These are phyloP conservation scores for Aspergillus jensenii DNA, from an alignment of 2,329 filamentous ascomycete species.

Conservation along the genomic window DNA sequence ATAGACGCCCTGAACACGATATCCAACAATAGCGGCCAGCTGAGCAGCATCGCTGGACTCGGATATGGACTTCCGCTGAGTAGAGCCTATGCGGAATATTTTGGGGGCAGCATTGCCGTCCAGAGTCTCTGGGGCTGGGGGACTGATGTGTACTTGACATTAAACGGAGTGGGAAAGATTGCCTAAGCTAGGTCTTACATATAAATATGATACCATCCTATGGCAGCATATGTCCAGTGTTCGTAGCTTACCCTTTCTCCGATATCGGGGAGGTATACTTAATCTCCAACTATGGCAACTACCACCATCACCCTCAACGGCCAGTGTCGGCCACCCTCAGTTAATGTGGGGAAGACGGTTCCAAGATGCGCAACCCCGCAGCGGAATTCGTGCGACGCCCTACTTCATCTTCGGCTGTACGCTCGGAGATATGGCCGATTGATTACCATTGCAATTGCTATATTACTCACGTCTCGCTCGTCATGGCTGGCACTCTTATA, in stretches of 20 bases:
- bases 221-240: background rate
- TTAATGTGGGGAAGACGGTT: background rate
- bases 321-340: too few relatives aligned
- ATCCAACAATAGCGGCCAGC: slow-evolving; percentile 67
- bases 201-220: background rate
- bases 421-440: slow-evolving; percentile 6
- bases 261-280: background rate
- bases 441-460: background rate
- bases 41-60: slow-evolving; percentile 84
- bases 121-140: slow-evolving; percentile 96
- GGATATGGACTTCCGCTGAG: slow-evolving; percentile 91
- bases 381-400: slow-evolving; percentile 12
- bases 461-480: background rate
- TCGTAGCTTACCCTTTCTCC: background rate
- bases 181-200: slow-evolving; percentile 13
- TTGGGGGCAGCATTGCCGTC: slow-evolving; percentile 91
- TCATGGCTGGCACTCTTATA: background rate
- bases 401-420: background rate
- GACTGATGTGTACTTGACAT: slow-evolving; percentile 64
- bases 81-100: slow-evolving; percentile 95
- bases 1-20: slow-evolving; percentile 75
- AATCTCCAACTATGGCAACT: too few relatives aligned
- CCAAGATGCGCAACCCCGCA: slow-evolving; percentile 10
- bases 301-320: too few relatives aligned
- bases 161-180: slow-evolving; percentile 59